A percentile compares a stretch with the other conserved stretches of the same genome.
Conservation (phyloP, 2,329 filamentous ascomycete species). For the Leptographium wingfieldii region DNA sequence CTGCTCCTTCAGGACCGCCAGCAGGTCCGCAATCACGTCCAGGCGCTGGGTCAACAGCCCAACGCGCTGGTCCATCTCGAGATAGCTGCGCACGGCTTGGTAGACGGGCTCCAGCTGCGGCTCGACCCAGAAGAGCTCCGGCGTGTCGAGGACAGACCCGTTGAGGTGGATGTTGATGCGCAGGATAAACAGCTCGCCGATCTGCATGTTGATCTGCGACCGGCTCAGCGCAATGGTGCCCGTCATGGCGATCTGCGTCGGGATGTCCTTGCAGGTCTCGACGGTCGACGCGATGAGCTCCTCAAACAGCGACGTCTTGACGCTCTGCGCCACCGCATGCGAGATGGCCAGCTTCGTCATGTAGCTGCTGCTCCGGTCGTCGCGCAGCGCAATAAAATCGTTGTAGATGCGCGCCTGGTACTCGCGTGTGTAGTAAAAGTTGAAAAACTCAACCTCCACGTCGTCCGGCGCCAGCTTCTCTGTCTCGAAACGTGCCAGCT, state of each 20-base stretch:
- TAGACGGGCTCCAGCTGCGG: constrained; percentile 95
- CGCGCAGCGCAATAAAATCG: constrained; percentile 89
- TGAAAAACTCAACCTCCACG: constrained; percentile 93
- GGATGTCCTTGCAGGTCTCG: constrained; percentile 83
- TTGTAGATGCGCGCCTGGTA: constrained; percentile 99
- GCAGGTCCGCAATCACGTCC: constrained; percentile 82
- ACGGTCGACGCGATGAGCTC: constrained; percentile 91
- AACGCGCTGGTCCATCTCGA: constrained; percentile 97
- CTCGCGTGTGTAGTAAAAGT: constrained; percentile 97
- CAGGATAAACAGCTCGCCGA: constrained; percentile 94
- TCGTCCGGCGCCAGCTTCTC: constrained; percentile 83
- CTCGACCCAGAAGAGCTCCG: constrained; percentile 97
- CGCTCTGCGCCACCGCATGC: constrained; percentile 87
- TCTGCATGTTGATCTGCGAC: constrained; percentile 96
- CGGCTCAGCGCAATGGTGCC: constrained; percentile 84
- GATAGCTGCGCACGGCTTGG: constrained; percentile 83
- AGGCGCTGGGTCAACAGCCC: constrained; percentile 77
- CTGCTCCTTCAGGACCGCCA: constrained; percentile 91
- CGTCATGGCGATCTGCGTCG: constrained; percentile 80
- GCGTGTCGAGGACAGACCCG: constrained; percentile 89
- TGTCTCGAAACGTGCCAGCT: constrained; percentile 85
- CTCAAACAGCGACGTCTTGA: constrained; percentile 96
- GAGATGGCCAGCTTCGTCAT: constrained; percentile 97
- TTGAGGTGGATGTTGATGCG: constrained; percentile 97
- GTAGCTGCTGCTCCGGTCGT: constrained; percentile 91